Conservation (phyloP, 306 rosid species). For the Dalbergia oliveri region DNA sequence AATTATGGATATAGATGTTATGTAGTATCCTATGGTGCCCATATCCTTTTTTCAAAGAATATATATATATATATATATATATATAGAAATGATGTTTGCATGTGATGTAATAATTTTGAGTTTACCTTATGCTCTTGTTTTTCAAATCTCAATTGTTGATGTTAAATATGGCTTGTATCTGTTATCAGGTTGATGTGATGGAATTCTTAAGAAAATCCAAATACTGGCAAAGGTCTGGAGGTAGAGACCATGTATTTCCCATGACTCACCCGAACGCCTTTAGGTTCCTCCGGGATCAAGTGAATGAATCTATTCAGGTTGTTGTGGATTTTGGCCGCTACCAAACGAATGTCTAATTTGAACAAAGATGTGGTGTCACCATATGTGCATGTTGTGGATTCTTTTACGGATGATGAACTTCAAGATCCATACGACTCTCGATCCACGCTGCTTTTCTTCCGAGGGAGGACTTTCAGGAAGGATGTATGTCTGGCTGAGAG, state of each 20-base stretch:
- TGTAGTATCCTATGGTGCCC: constrained; percentile 11
- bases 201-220: constrained; percentile 68
- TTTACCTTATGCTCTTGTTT: constrained; percentile 13
- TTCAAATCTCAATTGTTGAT: constrained; percentile 38
- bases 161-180: constrained; percentile 42
- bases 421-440: constrained; percentile 88
- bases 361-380: constrained; percentile 91
- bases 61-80: no score
- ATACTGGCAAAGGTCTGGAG: constrained; percentile 85
- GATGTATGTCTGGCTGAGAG: constrained; percentile 68
- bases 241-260: constrained; percentile 92
- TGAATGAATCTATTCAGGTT: constrained; percentile 85
- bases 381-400: constrained; percentile 93
- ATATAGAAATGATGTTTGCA: background rate
- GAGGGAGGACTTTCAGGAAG: constrained; percentile 83
- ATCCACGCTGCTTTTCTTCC: constrained; percentile 81
- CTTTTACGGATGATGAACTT: constrained; percentile 69
- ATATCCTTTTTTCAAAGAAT: background rate
- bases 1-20: background rate
- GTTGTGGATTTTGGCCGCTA: constrained; percentile 98
- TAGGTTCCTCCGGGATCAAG: constrained; percentile 80
- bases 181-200: constrained; percentile 79
- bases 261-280: constrained; percentile 99
- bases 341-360: constrained; percentile 77
- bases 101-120: background rate